phyloP scores from a whole-genome alignment of 1,284 basidiomycete species.

The Marasmius sp. region DNA sequence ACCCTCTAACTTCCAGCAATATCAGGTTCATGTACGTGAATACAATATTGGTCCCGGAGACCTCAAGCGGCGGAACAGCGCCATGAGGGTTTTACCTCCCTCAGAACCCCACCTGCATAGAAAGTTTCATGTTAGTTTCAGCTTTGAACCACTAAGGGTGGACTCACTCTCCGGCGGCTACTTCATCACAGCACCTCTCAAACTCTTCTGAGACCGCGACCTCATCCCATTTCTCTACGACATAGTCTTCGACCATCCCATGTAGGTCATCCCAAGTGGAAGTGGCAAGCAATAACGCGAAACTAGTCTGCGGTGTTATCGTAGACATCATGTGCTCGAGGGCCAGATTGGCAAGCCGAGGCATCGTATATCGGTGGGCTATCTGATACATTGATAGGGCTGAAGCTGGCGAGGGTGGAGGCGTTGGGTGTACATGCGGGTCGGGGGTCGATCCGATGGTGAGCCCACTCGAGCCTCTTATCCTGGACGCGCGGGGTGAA shows the following conservation, averaged over 20 bases:
- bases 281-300: slow-evolving; percentile 70
- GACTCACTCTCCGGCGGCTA: slow-evolving; percentile 69
- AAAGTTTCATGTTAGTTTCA: slow-evolving; percentile 14
- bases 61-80: slow-evolving; percentile 63
- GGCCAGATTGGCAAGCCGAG: slow-evolving; percentile 64
- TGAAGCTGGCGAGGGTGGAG: slow-evolving; percentile 61
- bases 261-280: slow-evolving; percentile 66
- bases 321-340: slow-evolving; percentile 75
- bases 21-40: slow-evolving; percentile 10
- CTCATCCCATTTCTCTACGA: slow-evolving; percentile 70
- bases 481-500: slow-evolving; percentile 45
- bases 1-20: background rate
- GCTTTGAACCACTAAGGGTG: background rate
- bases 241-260: slow-evolving; percentile 64
- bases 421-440: slow-evolving; percentile 75
- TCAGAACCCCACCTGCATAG: slow-evolving; percentile 61
- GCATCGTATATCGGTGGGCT: slow-evolving; percentile 77
- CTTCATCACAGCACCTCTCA: slow-evolving; percentile 66
- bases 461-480: slow-evolving; percentile 23
- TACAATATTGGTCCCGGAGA: slow-evolving; percentile 40
- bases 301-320: slow-evolving; percentile 70
- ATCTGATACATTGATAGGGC: slow-evolving; percentile 80
- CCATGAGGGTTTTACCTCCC: slow-evolving; percentile 65
- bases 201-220: slow-evolving; percentile 64
- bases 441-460: slow-evolving; percentile 43